Percentiles rank a stretch among this genome's conserved stretches.
phyloP scores from a whole-genome alignment of 345 rosid genomes.

The Hibiscus tridactylites region DNA sequence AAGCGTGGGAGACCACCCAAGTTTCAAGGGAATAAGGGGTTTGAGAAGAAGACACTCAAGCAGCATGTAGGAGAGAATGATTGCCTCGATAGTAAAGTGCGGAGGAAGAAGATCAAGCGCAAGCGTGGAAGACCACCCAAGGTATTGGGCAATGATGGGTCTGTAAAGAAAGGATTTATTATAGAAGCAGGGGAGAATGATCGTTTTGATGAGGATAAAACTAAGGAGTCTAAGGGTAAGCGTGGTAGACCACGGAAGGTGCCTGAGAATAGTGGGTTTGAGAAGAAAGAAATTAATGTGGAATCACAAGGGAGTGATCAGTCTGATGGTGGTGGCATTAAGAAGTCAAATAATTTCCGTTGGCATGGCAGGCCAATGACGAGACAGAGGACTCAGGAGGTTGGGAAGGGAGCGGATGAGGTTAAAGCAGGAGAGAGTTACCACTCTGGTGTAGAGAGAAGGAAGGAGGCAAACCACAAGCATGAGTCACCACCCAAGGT shows the following conservation, averaged over 20 bases:
- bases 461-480: background rate
- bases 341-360: background rate
- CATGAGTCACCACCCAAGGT: background rate
- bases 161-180: background rate
- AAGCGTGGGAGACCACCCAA: slow-evolving; percentile 35
- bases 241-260: slow-evolving; percentile 5
- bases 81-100: background rate
- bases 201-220: background rate
- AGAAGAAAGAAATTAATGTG: background rate
- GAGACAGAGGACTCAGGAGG: background rate
- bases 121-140: slow-evolving; percentile 13
- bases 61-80: background rate
- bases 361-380: background rate
- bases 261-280: slow-evolving; percentile 1
- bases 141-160: background rate
- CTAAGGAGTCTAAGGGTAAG: background rate
- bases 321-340: background rate
- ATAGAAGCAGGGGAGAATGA: background rate
- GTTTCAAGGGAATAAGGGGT: background rate
- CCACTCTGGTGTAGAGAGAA: background rate
- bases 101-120: background rate
- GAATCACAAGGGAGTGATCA: background rate
- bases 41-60: background rate
- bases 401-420: background rate
- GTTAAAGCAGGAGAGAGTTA: background rate